Conservation (phyloP, 177 flowering plant species). For the Vitis hybrid region DNA sequence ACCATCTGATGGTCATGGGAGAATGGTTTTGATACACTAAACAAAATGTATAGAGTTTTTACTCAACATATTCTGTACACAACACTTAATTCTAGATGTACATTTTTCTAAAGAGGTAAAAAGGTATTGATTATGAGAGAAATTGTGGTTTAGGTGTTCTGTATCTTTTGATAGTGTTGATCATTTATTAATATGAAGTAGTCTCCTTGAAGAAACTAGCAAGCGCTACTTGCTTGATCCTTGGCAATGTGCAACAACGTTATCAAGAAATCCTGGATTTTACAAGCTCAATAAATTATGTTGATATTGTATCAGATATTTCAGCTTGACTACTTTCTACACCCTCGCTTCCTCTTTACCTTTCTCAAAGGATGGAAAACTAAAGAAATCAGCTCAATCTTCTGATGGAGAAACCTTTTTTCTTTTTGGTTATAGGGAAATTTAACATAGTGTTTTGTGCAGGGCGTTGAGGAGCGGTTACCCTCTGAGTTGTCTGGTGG, state of each 20-base stretch:
- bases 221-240: not conserved
- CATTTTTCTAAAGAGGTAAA: not conserved
- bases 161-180: not conserved
- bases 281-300: not conserved
- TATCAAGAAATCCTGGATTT: not conserved
- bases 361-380: not conserved
- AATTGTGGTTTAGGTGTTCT: not conserved
- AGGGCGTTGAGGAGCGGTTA: slow-evolving; percentile 93
- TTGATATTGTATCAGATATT: not conserved
- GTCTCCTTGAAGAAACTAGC: not conserved
- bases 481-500: slow-evolving; percentile 99
- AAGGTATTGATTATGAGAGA: not conserved
- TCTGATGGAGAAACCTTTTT: not conserved
- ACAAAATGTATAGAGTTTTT: not conserved
- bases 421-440: not conserved
- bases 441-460: slow-evolving; percentile 13
- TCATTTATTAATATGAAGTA: not conserved
- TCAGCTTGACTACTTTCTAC: not conserved
- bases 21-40: not conserved
- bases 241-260: not conserved
- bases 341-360: not conserved
- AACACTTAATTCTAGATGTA: not conserved
- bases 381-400: not conserved
- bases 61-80: not conserved
- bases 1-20: not conserved